Evolutionary conservation across 768 basidiomycete genomes (phyloP).

Genomic region (Phaffia tasmanica): DNA sequence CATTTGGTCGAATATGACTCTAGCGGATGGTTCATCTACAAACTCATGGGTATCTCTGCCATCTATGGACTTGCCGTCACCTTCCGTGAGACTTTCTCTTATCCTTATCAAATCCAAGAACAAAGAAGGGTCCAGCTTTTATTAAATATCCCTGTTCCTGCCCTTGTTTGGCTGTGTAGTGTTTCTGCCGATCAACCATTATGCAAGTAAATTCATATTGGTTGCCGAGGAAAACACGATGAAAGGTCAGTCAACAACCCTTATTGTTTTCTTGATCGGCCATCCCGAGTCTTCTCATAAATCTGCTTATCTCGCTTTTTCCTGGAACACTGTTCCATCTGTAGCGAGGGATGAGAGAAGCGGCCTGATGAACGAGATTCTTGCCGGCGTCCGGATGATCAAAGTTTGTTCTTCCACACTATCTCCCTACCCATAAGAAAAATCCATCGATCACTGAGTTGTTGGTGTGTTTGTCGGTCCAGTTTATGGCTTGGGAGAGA

Average conservation of each 20-base stretch:
- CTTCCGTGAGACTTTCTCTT: slow-evolving; percentile 40
- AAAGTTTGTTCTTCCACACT: slow-evolving; percentile 8
- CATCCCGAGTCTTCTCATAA: no score
- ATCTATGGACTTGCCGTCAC: slow-evolving; percentile 69
- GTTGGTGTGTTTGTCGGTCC: slow-evolving; percentile 5
- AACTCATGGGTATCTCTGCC: slow-evolving; percentile 49
- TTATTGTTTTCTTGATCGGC: slow-evolving; percentile 24
- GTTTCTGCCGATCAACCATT: slow-evolving; percentile 65
- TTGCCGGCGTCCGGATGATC: slow-evolving; percentile 24
- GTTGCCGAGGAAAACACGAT: slow-evolving; percentile 71
- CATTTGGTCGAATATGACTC: not conserved
- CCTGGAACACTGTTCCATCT: no score
- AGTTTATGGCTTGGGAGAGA: slow-evolving; percentile 94
- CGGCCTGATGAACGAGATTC: slow-evolving; percentile 73
- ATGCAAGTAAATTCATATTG: slow-evolving; percentile 67
- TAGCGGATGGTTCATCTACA: slow-evolving; percentile 2
- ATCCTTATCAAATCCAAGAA: not conserved
- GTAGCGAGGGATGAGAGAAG: slow-evolving; percentile 63
- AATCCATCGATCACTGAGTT: slow-evolving; percentile 30
- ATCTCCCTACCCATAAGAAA: slow-evolving; percentile 51
- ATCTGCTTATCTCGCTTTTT: no score
- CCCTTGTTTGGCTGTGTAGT: slow-evolving; percentile 28
- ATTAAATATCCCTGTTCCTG: not conserved
- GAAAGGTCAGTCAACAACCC: slow-evolving; percentile 47
- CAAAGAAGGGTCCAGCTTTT: no score